Conservation (phyloP, 805 yeast genomes). For the Saturnispora diversa region DNA sequence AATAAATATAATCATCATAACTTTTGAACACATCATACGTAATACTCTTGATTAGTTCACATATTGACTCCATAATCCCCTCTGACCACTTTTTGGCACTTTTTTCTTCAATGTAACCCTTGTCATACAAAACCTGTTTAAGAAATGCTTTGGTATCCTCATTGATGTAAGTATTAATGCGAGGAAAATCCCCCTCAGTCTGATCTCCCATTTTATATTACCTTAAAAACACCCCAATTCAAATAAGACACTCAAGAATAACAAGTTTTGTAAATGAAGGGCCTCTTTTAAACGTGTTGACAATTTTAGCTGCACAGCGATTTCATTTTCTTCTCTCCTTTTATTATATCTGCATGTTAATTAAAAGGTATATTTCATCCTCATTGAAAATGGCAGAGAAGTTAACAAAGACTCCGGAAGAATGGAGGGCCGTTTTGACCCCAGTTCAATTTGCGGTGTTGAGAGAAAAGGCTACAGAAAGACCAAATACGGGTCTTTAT, state of each 20-base stretch:
- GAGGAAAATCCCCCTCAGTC: background rate
- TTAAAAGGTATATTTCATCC: background rate
- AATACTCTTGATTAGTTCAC: background rate
- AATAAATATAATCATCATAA: background rate
- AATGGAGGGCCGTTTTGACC: conserved; percentile 73
- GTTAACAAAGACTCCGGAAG: conserved; percentile 33
- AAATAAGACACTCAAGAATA: background rate
- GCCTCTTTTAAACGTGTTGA: background rate
- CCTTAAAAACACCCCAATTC: no score
- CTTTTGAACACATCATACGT: conserved; percentile 3
- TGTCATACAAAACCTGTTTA: conserved; percentile 1
- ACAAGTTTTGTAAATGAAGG: background rate
- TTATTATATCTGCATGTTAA: background rate
- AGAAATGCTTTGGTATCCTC: background rate
- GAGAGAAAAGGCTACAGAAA: conserved; percentile 66
- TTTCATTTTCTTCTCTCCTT: background rate
- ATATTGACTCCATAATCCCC: background rate
- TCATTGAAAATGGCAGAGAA: background rate
- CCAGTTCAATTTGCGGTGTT: conserved; percentile 75
- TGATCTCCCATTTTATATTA: background rate
- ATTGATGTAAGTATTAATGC: background rate
- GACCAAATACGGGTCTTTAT: conserved; percentile 59
- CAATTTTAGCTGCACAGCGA: no score
- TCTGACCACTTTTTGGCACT: conserved; percentile 3
- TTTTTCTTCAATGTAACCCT: conserved; percentile 7